Evolutionary conservation across 495 filamentous ascomycete species (phyloP).

Genomic region (Coniosporium apollinis): DNA sequence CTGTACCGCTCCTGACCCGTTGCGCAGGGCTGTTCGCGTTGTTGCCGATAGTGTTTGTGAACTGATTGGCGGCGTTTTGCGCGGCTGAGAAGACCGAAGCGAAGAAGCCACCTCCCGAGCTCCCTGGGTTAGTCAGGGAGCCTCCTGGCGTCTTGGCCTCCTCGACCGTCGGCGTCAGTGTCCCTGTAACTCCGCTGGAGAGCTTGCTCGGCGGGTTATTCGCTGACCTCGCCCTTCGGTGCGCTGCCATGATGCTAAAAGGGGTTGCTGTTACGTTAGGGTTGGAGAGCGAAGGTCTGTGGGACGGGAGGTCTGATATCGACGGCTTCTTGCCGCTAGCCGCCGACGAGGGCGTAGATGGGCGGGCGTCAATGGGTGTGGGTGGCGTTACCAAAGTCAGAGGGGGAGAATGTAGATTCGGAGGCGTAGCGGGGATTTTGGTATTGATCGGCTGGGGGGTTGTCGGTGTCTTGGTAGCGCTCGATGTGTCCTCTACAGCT

Average conservation of each 20-base stretch:
- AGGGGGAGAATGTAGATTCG: slow-evolving; percentile 20
- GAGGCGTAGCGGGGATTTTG: slow-evolving; percentile 18
- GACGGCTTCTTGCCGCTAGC: too few relatives aligned
- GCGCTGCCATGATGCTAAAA: slow-evolving; percentile 64
- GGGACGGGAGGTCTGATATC: not conserved
- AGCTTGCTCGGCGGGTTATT: slow-evolving; percentile 72
- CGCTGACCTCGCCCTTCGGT: slow-evolving; percentile 47
- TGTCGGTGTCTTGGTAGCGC: not conserved
- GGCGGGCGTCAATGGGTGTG: slow-evolving; percentile 20
- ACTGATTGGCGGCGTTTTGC: slow-evolving; percentile 77
- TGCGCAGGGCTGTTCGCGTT: slow-evolving; percentile 25
- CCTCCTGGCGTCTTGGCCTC: slow-evolving; percentile 37
- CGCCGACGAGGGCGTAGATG: too few relatives aligned
- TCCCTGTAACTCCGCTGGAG: slow-evolving; percentile 53
- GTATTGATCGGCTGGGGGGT: slow-evolving; percentile 4
- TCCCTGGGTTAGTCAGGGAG: slow-evolving; percentile 27
- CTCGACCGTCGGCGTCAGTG: slow-evolving; percentile 56
- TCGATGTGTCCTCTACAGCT: too few relatives aligned
- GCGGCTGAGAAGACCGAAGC: slow-evolving; percentile 83
- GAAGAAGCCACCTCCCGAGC: slow-evolving; percentile 56
- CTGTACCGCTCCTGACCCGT: slow-evolving; percentile 21
- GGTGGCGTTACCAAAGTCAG: slow-evolving; percentile 25
- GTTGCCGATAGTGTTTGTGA: slow-evolving; percentile 67
- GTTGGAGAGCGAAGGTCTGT: slow-evolving; percentile 19
- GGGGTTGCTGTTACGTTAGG: slow-evolving; percentile 26